phyloP scores from a whole-genome alignment of 306 rosid species.

The Amphicarpaea edgeworthii region DNA sequence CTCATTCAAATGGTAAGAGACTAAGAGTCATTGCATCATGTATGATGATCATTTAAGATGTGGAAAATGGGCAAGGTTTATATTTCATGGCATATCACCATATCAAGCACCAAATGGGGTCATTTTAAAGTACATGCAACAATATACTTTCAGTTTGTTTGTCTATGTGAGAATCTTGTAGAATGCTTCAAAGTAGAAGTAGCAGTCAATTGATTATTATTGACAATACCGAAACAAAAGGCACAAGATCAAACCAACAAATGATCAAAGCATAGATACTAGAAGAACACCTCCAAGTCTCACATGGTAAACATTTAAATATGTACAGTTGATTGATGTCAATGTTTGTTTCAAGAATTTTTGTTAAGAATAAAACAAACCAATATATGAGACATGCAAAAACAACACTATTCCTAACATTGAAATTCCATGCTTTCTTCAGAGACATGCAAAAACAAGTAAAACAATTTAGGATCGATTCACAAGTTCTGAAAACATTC shows the following conservation, averaged over 20 bases:
- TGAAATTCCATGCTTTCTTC: slow-evolving; percentile 18
- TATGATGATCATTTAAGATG: slow-evolving; percentile 26
- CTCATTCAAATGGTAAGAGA: neutral
- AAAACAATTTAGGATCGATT: slow-evolving; percentile 18
- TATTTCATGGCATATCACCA: slow-evolving; percentile 21
- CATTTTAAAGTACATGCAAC: neutral
- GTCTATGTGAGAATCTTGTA: neutral
- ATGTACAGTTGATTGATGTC: neutral
- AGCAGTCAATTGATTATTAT: slow-evolving; percentile 7
- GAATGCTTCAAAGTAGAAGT: slow-evolving; percentile 33
- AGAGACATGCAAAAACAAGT: neutral
- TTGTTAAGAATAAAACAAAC: slow-evolving; percentile 31
- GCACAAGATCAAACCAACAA: too few relatives aligned
- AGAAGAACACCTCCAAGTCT: slow-evolving; percentile 18
- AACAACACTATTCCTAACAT: slow-evolving; percentile 1
- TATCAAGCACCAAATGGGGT: slow-evolving; percentile 4
- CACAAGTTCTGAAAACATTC: neutral
- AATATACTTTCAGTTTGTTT: slow-evolving; percentile 5
- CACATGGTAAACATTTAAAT: slow-evolving; percentile 11
- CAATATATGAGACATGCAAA: slow-evolving; percentile 1
- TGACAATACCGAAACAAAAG: slow-evolving; percentile 9
- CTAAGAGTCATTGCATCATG: slow-evolving; percentile 15
- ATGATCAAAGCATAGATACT: neutral
- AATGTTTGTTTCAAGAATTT: neutral
- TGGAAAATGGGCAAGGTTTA: slow-evolving; percentile 8